Evolutionary conservation across 2,329 filamentous ascomycete species (phyloP).

Genomic region (Penicillium sp.): DNA sequence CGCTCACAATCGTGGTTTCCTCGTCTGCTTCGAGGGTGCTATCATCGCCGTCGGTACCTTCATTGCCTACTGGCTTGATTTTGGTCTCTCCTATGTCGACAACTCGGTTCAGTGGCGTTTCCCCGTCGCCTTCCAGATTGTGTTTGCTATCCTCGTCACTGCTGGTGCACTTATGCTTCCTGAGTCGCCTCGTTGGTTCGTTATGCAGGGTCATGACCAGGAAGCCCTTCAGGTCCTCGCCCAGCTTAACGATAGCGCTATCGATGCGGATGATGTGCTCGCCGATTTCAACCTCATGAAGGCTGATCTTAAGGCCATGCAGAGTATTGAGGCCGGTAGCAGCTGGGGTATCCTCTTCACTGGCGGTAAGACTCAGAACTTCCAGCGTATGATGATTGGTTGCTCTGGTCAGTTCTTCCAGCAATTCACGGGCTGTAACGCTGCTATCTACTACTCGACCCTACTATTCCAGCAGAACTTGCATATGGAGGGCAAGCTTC

Average conservation of each 20-base stretch:
- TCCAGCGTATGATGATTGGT: constrained; percentile 30
- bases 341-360: constrained; percentile 25
- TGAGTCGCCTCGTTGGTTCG: constrained; percentile 55
- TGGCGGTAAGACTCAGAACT: constrained; percentile 30
- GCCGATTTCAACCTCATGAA: constrained; percentile 42
- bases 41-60: constrained; percentile 34
- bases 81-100: constrained; percentile 34
- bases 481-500: constrained; percentile 18
- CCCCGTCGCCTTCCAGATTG: constrained; percentile 48
- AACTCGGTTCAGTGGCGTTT: constrained; percentile 43
- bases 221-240: constrained; percentile 49
- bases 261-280: constrained; percentile 38
- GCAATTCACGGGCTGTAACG: constrained; percentile 47
- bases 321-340: constrained; percentile 28
- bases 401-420: constrained; percentile 38
- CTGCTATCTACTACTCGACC: constrained; percentile 44
- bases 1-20: constrained; percentile 34
- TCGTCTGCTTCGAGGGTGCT: constrained; percentile 35
- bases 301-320: constrained; percentile 41
- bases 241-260: constrained; percentile 38
- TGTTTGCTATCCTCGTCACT: constrained; percentile 36
- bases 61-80: constrained; percentile 37
- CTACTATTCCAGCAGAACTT: constrained; percentile 45
- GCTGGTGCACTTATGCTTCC: constrained; percentile 38
- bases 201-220: constrained; percentile 49